Base-by-base conservation (phyloP, 305 asterid species). In the Salvia sclarea region DNA sequence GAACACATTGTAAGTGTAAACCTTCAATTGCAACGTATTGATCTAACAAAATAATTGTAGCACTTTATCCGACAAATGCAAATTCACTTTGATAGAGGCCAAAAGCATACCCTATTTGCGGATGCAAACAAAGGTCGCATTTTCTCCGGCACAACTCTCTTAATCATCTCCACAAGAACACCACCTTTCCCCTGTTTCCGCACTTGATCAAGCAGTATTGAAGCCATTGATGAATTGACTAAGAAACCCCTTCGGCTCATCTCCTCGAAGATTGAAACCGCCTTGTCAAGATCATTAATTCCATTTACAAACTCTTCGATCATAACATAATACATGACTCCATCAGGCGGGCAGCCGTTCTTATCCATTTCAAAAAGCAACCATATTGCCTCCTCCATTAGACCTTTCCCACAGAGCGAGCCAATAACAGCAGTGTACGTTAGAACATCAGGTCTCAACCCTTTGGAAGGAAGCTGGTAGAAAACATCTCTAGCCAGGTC, bases 391-490 rank as follows among this genome's bases (percentile, higher is more conserved):
- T 71, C 80, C 13, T 33, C 24, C 9, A 9, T 30, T 18, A 59
- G 14, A 3, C 72, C 64, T 18, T 38, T 31, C 16, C 28, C 30
- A 69, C 54, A 76, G 16, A 71, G 71, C 35, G 43, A 67, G 8
- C 52, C 56, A 10, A 67, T 45, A 56, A 67, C 11, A 6, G 22
- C 5, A 17, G 7, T 45, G 25, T 71, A 68, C 18, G 44, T 54
- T 21, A 7, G 8, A 55, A 31, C 70, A 66, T 68, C 21, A 12
- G 68, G 81, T 38, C 35, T 6, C 49, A 77, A 62, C 33, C 81
- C 78, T 66, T 66, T 71, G 3, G 70, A 68, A 62, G 71, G 69
- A 66, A 77, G 75, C 16, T 21, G 16, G 28, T 49, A 24, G 24
- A 76, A 55, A 50, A 76, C 41, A 8, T 25, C 17, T 68, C 65